A percentile compares a stretch with the other conserved stretches of the same genome.
phyloP scores from a whole-genome alignment of 2,329 filamentous ascomycete species.

The Cladosporium sp. region DNA sequence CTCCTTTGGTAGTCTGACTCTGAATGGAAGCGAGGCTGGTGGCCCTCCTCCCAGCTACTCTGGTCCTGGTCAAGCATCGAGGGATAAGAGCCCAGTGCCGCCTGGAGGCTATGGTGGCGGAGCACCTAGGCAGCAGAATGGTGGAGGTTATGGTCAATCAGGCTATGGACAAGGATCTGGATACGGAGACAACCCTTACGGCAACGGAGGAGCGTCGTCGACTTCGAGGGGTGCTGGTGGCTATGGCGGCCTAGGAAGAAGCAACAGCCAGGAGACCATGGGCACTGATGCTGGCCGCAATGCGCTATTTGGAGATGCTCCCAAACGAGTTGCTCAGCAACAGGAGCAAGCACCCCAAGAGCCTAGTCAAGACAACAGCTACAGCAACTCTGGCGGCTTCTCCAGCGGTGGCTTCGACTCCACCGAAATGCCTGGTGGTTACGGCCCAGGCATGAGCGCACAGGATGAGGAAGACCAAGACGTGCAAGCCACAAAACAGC shows the following conservation, averaged over 20 bases:
- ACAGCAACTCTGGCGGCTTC: conserved; percentile 27
- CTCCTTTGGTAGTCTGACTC: conserved; percentile 27
- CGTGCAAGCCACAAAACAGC: conserved; percentile 65
- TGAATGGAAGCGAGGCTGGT: conserved; percentile 20
- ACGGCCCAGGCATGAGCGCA: conserved; percentile 66
- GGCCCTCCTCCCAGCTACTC: conserved; percentile 35
- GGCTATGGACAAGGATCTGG: conserved; percentile 41
- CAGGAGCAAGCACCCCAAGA: conserved; percentile 30
- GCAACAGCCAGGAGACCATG: conserved; percentile 47
- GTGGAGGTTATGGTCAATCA: conserved; percentile 21
- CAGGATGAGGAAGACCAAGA: conserved; percentile 75
- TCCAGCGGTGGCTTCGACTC: conserved; percentile 25
- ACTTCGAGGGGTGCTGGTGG: conserved; percentile 39
- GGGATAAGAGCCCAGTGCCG: conserved; percentile 42
- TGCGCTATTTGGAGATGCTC: conserved; percentile 60
- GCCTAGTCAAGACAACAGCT: conserved; percentile 24
- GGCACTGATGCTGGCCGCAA: conserved; percentile 55
- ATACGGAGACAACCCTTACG: conserved; percentile 52
- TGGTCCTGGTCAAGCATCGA: conserved; percentile 26
- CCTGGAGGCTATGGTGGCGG: conserved; percentile 41
- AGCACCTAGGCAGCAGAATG: conserved; percentile 21
- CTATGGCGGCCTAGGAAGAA: conserved; percentile 53
- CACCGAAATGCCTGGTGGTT: conserved; percentile 31
- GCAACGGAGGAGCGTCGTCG: conserved; percentile 42
- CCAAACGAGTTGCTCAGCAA: conserved; percentile 48